Percentiles rank a stretch among this genome's conserved stretches.
Evolutionary conservation across 2,329 filamentous ascomycete species (phyloP).

Genomic region (Rhinocladiella mackenziei): DNA sequence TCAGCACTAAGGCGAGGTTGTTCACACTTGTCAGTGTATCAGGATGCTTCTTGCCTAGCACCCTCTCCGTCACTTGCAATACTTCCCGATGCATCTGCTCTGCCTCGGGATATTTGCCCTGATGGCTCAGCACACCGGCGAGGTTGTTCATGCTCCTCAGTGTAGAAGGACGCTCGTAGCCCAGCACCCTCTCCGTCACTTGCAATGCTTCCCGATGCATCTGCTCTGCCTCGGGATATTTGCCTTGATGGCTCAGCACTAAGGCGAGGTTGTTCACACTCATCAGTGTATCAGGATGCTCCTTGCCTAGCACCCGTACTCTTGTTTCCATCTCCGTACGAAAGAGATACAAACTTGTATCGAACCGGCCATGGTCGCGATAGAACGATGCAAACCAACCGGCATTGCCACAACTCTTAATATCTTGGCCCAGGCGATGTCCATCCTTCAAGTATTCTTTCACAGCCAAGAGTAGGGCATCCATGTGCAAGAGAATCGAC

Average conservation of each 20-base stretch:
- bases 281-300: conserved; percentile 30
- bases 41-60: background rate
- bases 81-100: conserved; percentile 1
- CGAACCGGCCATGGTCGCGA: conserved; percentile 21
- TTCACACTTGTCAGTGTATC: background rate
- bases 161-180: conserved; percentile 24
- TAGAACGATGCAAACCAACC: conserved; percentile 20
- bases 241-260: conserved; percentile 14
- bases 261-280: conserved; percentile 27
- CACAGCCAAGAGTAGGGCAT: conserved; percentile 5
- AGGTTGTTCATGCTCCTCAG: conserved; percentile 25
- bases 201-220: conserved; percentile 5
- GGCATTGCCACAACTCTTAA: conserved; percentile 11
- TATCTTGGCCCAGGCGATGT: conserved; percentile 10
- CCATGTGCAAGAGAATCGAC: conserved; percentile 14
- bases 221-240: conserved; percentile 20
- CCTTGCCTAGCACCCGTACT: conserved; percentile 23
- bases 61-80: background rate
- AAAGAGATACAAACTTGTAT: conserved; percentile 11
- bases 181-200: conserved; percentile 10
- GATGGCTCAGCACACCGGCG: conserved; percentile 13
- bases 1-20: background rate
- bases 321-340: conserved; percentile 23
- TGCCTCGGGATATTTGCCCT: conserved; percentile 21
- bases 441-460: conserved; percentile 6